These are phyloP conservation scores for Cornus florida DNA, from an alignment of 148 eudicot species.

Conservation along the genomic window DNA sequence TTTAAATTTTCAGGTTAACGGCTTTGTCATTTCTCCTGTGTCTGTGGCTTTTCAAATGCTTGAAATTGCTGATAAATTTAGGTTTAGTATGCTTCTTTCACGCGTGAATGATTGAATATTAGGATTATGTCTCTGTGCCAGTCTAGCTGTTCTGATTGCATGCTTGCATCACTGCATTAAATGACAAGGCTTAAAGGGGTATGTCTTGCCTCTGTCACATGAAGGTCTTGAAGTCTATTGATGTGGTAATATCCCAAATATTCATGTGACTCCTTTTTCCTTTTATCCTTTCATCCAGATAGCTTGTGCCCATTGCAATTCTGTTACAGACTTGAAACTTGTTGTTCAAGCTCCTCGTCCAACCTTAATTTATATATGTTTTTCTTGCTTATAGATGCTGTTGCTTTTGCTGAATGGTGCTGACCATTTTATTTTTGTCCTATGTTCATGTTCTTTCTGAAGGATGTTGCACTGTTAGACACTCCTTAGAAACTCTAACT, in stretches of 20 bases:
- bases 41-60: neutral
- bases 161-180: neutral
- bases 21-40: neutral
- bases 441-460: neutral
- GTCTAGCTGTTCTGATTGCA: neutral
- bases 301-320: neutral
- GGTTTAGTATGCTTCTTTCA: neutral
- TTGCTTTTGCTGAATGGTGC: neutral
- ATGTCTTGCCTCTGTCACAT: too few relatives aligned
- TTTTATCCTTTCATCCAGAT: too few relatives aligned
- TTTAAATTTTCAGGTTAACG: neutral
- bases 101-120: neutral
- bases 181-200: too few relatives aligned
- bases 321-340: neutral
- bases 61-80: neutral
- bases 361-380: too few relatives aligned
- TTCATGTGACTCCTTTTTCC: neutral
- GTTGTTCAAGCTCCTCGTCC: neutral
- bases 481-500: neutral
- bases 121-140: neutral
- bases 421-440: neutral
- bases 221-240: too few relatives aligned
- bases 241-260: neutral
- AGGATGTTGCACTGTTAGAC: neutral
- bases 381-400: neutral